A percentile compares a stretch with the other conserved stretches of the same genome.
Evolutionary conservation across 495 filamentous ascomycete species (phyloP).

Genomic region (Tuber calosporum): DNA sequence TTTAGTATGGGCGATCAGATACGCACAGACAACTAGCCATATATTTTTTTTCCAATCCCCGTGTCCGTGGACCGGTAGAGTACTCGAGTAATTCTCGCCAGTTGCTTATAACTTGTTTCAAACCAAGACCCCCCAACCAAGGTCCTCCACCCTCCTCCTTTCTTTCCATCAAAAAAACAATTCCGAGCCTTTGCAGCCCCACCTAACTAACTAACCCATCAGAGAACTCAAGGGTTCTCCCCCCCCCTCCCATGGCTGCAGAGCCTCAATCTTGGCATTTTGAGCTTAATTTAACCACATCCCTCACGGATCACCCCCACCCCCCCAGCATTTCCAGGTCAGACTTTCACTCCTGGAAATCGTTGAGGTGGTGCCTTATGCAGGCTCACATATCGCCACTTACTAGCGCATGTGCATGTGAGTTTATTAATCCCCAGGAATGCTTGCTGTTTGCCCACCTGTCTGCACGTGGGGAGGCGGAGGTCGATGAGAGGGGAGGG

Average conservation of each 20-base stretch:
- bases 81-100: too few species aligned
- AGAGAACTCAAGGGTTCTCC: not conserved
- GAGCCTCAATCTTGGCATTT: not conserved
- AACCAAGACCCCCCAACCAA: not conserved
- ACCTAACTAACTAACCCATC: not conserved
- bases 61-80: too few species aligned
- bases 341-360: not conserved
- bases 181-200: not conserved
- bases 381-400: not conserved
- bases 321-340: not conserved
- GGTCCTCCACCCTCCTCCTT: not conserved
- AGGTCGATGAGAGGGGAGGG: not conserved
- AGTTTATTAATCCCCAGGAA: not conserved
- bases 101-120: too few species aligned
- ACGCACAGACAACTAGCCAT: too few species aligned
- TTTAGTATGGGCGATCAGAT: too few species aligned
- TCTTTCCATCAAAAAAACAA: not conserved
- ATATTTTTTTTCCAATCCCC: too few species aligned
- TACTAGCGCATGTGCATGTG: not conserved
- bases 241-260: not conserved
- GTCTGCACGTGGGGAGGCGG: not conserved
- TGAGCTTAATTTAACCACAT: constrained; percentile 1
- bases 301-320: not conserved
- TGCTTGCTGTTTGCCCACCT: not conserved
- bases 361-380: not conserved